phyloP scores from a whole-genome alignment of 163 green algal genomes.

The Scenedesmus sp. region DNA sequence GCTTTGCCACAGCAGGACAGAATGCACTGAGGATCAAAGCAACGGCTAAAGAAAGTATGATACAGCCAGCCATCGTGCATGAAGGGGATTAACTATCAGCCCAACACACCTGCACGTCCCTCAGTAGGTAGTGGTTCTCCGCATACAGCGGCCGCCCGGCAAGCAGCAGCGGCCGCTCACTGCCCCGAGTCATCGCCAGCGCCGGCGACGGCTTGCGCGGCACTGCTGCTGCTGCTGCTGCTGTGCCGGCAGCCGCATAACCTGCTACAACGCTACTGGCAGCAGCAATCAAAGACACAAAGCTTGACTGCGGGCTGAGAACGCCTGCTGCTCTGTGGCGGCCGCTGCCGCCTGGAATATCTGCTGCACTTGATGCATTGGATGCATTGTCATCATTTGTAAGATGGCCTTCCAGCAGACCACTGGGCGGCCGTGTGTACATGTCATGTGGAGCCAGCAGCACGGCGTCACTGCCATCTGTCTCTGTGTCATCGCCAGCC shows the following conservation, averaged over 20 bases:
- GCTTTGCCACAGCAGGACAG: too few species aligned
- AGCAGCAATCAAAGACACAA: neutral
- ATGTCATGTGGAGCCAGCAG: neutral
- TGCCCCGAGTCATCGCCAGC: neutral
- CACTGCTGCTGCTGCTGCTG: neutral
- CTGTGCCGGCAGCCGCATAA: neutral
- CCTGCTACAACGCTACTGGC: neutral
- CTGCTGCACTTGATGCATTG: neutral
- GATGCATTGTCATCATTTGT: neutral
- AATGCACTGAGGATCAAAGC: too few species aligned
- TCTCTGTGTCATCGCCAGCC: neutral
- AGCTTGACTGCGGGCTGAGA: neutral
- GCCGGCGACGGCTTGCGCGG: neutral
- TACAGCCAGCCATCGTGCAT: too few species aligned
- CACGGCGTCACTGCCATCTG: neutral
- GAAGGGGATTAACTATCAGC: neutral
- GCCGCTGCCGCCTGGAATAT: neutral
- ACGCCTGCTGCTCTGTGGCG: neutral
- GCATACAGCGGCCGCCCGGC: conserved; percentile 23
- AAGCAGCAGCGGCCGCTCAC: conserved; percentile 16
- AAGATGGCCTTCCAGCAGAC: neutral
- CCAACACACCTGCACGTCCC: neutral
- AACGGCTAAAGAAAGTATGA: too few species aligned
- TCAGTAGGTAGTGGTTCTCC: neutral
- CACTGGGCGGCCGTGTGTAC: neutral